Percentiles rank a stretch among this genome's conserved stretches.
Conservation (phyloP, 164 flowering plant genomes). For the Platanus orientalis region DNA sequence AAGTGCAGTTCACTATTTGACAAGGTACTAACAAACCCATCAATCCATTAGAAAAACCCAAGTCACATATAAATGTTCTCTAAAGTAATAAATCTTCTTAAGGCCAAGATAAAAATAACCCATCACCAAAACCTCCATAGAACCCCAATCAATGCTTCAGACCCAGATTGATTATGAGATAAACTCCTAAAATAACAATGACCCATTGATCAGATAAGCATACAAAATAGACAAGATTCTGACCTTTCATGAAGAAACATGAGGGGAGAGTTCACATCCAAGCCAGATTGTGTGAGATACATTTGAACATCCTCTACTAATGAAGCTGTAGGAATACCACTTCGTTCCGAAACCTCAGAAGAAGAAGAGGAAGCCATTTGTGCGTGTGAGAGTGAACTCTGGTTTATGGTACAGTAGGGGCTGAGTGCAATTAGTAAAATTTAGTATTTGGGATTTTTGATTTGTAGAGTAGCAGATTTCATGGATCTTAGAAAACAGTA, state of each 20-base stretch:
- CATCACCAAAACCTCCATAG: neutral
- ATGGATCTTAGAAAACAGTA: no score
- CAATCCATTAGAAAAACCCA: neutral
- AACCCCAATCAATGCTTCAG: neutral
- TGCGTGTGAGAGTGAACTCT: slow-evolving; percentile 1
- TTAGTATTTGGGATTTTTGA: no score
- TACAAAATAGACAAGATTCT: neutral
- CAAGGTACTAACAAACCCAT: neutral
- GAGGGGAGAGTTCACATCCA: slow-evolving; percentile 81
- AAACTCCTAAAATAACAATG: neutral
- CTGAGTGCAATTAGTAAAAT: no score
- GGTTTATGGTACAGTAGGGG: no score
- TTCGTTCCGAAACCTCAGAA: slow-evolving; percentile 48
- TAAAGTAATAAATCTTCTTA: neutral
- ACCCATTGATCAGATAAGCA: neutral
- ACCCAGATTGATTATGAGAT: neutral
- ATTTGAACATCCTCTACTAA: slow-evolving; percentile 83
- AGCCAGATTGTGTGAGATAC: slow-evolving; percentile 60
- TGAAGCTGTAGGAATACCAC: slow-evolving; percentile 90
- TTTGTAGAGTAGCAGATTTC: no score
- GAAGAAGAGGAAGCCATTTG: slow-evolving; percentile 20
- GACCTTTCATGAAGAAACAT: slow-evolving; percentile 89
- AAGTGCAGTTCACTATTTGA: neutral
- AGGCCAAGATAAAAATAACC: neutral
- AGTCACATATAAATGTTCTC: neutral